Conservation (phyloP, 2,329 filamentous ascomycete genomes). For the Xylogone sp. region DNA sequence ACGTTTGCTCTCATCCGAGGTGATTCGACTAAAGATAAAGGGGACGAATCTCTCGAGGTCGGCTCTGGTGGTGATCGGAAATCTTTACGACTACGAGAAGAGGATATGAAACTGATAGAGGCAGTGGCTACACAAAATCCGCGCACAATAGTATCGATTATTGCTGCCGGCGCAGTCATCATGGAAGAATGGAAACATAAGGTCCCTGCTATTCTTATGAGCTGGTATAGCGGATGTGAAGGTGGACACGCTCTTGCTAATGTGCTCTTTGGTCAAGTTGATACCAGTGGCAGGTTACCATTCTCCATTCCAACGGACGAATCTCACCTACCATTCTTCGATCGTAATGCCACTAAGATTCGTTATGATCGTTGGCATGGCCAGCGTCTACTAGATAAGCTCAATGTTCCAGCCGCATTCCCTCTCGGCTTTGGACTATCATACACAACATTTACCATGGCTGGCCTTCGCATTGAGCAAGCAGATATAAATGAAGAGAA, state of each 20-base stretch:
- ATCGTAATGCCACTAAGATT: conserved; percentile 16
- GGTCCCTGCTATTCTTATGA: conserved; percentile 5
- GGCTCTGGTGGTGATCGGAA: conserved; percentile 7
- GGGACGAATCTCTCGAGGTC: neutral
- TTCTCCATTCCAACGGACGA: conserved; percentile 16
- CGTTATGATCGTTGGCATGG: conserved; percentile 22
- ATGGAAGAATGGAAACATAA: conserved; percentile 7
- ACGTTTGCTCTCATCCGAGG: neutral
- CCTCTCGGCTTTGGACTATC: conserved; percentile 59
- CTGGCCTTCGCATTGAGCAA: neutral
- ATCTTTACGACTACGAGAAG: conserved; percentile 2
- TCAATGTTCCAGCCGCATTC: conserved; percentile 32
- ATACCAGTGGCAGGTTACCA: conserved; percentile 8
- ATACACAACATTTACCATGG: conserved; percentile 42
- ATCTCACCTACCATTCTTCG: conserved; percentile 18
- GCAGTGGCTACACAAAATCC: conserved; percentile 6
- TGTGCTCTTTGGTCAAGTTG: conserved; percentile 6
- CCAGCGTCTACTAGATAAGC: conserved; percentile 20
- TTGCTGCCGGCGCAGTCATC: conserved; percentile 7
- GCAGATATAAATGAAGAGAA: neutral
- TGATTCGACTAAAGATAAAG: neutral
- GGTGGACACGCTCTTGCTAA: conserved; percentile 8
- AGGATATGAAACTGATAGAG: conserved; percentile 6
- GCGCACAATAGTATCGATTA: conserved; percentile 7
- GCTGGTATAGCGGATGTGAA: conserved; percentile 9